These are phyloP conservation scores for Didymellaceae sp. DNA, from an alignment of 2,329 filamentous ascomycete species.

Conservation along the genomic window DNA sequence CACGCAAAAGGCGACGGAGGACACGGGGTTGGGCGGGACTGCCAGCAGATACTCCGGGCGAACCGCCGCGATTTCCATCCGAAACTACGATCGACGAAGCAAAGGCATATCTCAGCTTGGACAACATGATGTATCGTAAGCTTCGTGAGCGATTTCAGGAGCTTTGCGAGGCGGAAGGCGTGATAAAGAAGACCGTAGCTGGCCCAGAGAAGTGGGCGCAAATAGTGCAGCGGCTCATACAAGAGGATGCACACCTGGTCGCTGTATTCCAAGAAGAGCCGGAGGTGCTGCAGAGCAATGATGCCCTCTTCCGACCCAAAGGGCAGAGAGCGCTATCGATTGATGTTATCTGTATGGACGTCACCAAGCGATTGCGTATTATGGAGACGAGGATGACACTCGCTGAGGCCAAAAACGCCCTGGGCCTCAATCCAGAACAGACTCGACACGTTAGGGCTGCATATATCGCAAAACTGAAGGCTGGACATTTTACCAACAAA, in stretches of 20 bases:
- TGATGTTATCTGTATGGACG: constrained; percentile 80
- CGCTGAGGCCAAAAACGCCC: constrained; percentile 73
- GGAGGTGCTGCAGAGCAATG: constrained; percentile 56
- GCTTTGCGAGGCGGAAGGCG: constrained; percentile 71
- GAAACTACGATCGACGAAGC: constrained; percentile 83
- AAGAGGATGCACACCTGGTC: constrained; percentile 69
- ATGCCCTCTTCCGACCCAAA: constrained; percentile 37
- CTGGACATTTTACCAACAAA: constrained; percentile 73
- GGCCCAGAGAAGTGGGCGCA: constrained; percentile 76
- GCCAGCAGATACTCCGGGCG: constrained; percentile 70
- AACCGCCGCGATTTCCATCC: constrained; percentile 76
- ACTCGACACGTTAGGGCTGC: constrained; percentile 69
- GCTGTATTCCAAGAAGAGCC: constrained; percentile 64
- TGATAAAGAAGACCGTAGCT: constrained; percentile 78
- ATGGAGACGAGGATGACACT: constrained; percentile 72
- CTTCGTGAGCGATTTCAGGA: constrained; percentile 71
- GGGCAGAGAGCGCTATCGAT: constrained; percentile 72
- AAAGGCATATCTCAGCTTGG: constrained; percentile 71
- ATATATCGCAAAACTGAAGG: constrained; percentile 70
- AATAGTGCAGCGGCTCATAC: constrained; percentile 71
- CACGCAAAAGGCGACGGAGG: constrained; percentile 71
- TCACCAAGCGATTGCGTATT: constrained; percentile 78
- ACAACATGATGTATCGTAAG: constrained; percentile 67
- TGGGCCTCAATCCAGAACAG: constrained; percentile 72
- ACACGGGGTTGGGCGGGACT: constrained; percentile 72